These are phyloP conservation scores for Vanilla planifolia DNA, from an alignment of 106 monocot genomes.

Conservation along the genomic window DNA sequence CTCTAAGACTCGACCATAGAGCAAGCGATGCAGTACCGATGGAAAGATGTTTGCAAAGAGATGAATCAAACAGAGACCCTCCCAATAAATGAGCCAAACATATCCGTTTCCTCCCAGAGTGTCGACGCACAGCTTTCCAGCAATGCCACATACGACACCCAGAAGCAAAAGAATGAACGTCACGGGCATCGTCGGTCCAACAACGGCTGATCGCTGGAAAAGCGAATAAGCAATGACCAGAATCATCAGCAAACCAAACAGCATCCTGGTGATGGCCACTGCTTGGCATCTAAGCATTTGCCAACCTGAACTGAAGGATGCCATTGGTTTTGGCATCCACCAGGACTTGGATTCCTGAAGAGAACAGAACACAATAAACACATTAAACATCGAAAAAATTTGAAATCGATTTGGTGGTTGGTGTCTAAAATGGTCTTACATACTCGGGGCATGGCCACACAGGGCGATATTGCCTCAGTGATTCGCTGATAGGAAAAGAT, in stretches of 20 bases:
- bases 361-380: background rate
- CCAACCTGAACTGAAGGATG: conserved; percentile 61
- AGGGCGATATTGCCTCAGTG: conserved; percentile 63
- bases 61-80: conserved; percentile 65
- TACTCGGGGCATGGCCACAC: conserved; percentile 42
- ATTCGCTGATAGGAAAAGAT: conserved; percentile 66
- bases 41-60: conserved; percentile 65
- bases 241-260: conserved; percentile 72
- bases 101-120: conserved; percentile 78
- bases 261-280: conserved; percentile 45
- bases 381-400: too few species aligned
- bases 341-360: conserved; percentile 63
- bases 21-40: conserved; percentile 29
- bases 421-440: too few species aligned
- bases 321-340: conserved; percentile 80
- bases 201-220: conserved; percentile 46
- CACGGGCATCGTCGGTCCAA: conserved; percentile 65
- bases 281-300: conserved; percentile 59
- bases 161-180: conserved; percentile 72
- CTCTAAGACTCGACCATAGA: conserved; percentile 52
- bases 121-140: conserved; percentile 80
- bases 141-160: conserved; percentile 57
- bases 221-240: conserved; percentile 52
- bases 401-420: too few species aligned
- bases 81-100: conserved; percentile 81